Base-by-base conservation (phyloP, 305 asterid species). In the Caryopteris hybrid region DNA sequence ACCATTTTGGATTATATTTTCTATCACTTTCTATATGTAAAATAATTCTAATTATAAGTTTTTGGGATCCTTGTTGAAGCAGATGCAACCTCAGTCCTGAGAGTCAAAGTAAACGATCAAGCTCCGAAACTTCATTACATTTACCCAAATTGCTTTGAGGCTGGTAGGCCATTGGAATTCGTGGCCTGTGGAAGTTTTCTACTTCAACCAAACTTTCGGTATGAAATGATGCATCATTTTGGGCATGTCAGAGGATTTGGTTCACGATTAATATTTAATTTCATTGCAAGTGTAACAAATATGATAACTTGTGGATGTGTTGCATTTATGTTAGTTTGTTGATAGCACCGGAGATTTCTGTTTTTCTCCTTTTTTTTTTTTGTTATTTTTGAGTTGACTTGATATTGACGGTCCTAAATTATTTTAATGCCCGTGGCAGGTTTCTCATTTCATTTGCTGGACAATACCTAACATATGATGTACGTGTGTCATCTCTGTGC, bases 151-250 rank as follows among this genome's bases (percentile, higher is more conserved):
- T 86, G 85, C 81, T 88, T 92, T 61, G 98, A 83, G 83, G 95
- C 96, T 76, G 98, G 98, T 31, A 84, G 81, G 75, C 90, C 97
- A 18, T 77, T 92, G 83, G 95, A 90, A 73, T 88, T 92, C 61
- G 78, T 86, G 45, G 93, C 87, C 59, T 85, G 91, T 77, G 98
- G 98, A 81, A 90, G 85, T 72, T 78, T 85, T 76, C 78, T 92
- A 62, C 88, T 90, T 61, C 97, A 90, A 76, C 81, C 96, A 14
- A 82, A 84, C 69, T 75, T 88, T 71, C 83, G 96, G 98, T 90
- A 86, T 69, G 82, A 42, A 60, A 46, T 52, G 14, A 60, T 56
- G 27, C 46, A 41, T 61, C 25, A n/a, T 22, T 48, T 46, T 13
- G 60, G 11, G 5, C 4, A 33, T 6, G 8, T 33, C 4, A 13